Conservation (phyloP, 108 stramenopile genomes). For the Schizochytrium sp. region DNA sequence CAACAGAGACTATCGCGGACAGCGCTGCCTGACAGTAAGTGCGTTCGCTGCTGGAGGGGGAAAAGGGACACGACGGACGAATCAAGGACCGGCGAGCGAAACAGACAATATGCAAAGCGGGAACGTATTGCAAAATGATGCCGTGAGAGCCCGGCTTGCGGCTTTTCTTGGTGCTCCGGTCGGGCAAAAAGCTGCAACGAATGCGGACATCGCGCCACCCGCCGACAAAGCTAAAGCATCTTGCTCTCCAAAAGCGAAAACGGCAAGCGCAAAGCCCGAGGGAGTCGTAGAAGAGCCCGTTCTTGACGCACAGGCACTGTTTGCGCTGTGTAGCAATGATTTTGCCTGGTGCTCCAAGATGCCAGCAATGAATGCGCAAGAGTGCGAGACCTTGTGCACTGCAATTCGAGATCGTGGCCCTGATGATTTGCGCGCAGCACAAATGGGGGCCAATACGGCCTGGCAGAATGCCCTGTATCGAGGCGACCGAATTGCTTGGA, state of each 20-base stretch:
- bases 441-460: background rate
- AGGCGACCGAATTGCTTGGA: background rate
- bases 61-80: too few species aligned
- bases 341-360: background rate
- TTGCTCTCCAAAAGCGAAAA: background rate
- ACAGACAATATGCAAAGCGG: too few species aligned
- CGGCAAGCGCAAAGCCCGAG: background rate
- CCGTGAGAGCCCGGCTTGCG: too few species aligned
- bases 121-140: too few species aligned
- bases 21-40: too few species aligned
- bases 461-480: background rate
- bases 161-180: too few species aligned
- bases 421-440: background rate
- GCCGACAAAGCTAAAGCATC: too few species aligned
- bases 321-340: background rate
- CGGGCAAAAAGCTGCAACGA: too few species aligned
- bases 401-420: background rate
- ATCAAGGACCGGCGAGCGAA: too few species aligned
- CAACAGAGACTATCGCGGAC: too few species aligned
- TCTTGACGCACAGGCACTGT: background rate
- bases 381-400: background rate
- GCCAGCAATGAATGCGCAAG: background rate
- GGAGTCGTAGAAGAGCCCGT: background rate
- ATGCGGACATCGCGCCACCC: too few species aligned
- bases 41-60: too few species aligned